phyloP scores from a whole-genome alignment of 1,284 basidiomycete genomes.

The Violaceomyces palustris region DNA sequence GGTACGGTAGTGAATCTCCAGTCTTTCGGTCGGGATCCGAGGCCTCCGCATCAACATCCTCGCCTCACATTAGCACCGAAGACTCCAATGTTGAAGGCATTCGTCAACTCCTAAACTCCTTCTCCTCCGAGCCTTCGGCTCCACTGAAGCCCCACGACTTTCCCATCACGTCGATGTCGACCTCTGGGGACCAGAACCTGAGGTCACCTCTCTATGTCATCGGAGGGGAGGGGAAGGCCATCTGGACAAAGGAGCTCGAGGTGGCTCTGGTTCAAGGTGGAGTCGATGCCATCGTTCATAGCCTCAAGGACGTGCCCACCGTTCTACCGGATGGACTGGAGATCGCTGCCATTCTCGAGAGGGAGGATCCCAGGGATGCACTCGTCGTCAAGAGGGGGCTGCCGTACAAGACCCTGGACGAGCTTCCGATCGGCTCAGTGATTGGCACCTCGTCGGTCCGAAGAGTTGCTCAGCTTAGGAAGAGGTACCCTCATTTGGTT shows the following conservation, averaged over 20 bases:
- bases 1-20: constrained; percentile 38
- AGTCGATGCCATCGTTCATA: constrained; percentile 91
- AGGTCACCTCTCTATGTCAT: constrained; percentile 60
- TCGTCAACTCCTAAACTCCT: constrained; percentile 9
- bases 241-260: constrained; percentile 96
- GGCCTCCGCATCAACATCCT: neutral
- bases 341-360: constrained; percentile 76
- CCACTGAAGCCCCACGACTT: constrained; percentile 35
- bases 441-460: constrained; percentile 92
- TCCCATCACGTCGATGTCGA: constrained; percentile 73
- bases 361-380: constrained; percentile 85
- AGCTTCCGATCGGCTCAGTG: constrained; percentile 80
- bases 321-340: constrained; percentile 75
- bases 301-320: constrained; percentile 90
- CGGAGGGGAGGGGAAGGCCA: constrained; percentile 62
- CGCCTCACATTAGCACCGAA: constrained; percentile 3
- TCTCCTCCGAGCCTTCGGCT: constrained; percentile 2
- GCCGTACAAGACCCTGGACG: constrained; percentile 67
- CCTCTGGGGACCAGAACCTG: constrained; percentile 86
- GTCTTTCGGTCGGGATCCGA: constrained; percentile 19
- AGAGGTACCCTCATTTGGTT: constrained; percentile 70
- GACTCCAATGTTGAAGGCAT: constrained; percentile 17
- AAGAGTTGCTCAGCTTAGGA: constrained; percentile 81
- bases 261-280: constrained; percentile 66
- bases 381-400: constrained; percentile 78